phyloP scores from a whole-genome alignment of 108 stramenopile genomes.

The Pseudonitzschia pungens region DNA sequence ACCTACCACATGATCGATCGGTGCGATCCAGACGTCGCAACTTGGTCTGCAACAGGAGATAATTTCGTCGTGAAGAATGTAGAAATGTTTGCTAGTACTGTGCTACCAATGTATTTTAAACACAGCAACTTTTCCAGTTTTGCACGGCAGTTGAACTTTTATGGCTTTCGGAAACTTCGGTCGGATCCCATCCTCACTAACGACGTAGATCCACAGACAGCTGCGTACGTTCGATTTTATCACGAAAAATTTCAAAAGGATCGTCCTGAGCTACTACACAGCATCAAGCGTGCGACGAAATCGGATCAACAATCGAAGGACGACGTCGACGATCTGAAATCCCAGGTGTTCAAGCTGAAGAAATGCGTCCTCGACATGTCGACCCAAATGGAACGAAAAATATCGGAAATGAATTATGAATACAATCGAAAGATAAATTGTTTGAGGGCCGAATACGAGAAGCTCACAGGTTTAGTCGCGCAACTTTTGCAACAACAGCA shows the following conservation, averaged over 20 bases:
- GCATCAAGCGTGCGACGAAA: constrained; percentile 70
- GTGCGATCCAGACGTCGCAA: constrained; percentile 57
- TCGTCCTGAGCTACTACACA: constrained; percentile 59
- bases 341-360: constrained; percentile 47
- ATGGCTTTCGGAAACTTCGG: constrained; percentile 69
- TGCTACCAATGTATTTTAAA: constrained; percentile 74
- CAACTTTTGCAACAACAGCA: constrained; percentile 20
- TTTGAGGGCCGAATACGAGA: constrained; percentile 45
- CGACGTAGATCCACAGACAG: constrained; percentile 60
- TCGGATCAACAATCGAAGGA: constrained; percentile 70
- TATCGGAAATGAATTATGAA: constrained; percentile 54
- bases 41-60: constrained; percentile 61
- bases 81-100: constrained; percentile 59
- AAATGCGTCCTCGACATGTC: constrained; percentile 31
- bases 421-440: constrained; percentile 43
- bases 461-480: constrained; percentile 40
- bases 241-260: constrained; percentile 75
- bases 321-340: constrained; percentile 59
- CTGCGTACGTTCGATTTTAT: constrained; percentile 64
- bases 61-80: constrained; percentile 73
- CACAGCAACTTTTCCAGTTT: constrained; percentile 79
- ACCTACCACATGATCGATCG: constrained; percentile 80
- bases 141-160: constrained; percentile 76
- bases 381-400: constrained; percentile 43
- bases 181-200: constrained; percentile 64